Base-by-base conservation (phyloP, 768 basidiomycete genomes). In the Trametes maxima region DNA sequence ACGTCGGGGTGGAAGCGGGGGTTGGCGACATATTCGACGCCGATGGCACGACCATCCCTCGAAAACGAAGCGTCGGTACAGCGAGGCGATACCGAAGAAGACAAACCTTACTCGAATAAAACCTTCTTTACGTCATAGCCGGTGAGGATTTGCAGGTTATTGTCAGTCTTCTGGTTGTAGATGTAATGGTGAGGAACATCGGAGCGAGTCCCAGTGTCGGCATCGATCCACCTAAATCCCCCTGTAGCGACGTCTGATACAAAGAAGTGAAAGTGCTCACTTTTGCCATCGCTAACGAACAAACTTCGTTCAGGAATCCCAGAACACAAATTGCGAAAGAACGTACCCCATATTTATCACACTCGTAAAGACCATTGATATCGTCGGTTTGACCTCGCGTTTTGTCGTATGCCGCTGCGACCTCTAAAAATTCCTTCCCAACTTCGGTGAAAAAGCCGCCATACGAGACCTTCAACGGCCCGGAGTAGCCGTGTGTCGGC, bases 201-300 rank as follows among this genome's bases (percentile, higher is more conserved):
- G 0, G 87, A 88, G 33, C 87, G 82, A 43, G 65, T 77, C 33
- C 87, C 87, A 3, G 79, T 84, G 13, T 73, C 70, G 2, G 69
- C 72, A 60, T 84, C 76, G 8, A 89, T 76, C 66, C 82, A 89
- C 66, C 87, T 90, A 42, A 10, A 42, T 54, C 36, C 40, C n/a
- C 24, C 17, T 7, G n/a, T 22, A 21, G 37, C 3, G 4, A 19
- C 5, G 22, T 6, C 11, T 8, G 5, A 35, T 14, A 58, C 0
- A 5, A 5, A 13, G 25, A 13, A 10, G 5, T 22, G 11, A 46
- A 17, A 24, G 28, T 2, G 59, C 77, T 64, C 57, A 85, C 85
- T 80, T 84, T 47, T 75, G 76, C 83, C 84, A 86, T 68, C 78
- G 73, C 85, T 87, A 37, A 36, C 10, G 10, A 37, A 24, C 7